A percentile compares a stretch with the other conserved stretches of the same genome.
These are phyloP conservation scores for Proliferodiscus dingleyae DNA, from an alignment of 2,329 filamentous ascomycete genomes.

Conservation along the genomic window DNA sequence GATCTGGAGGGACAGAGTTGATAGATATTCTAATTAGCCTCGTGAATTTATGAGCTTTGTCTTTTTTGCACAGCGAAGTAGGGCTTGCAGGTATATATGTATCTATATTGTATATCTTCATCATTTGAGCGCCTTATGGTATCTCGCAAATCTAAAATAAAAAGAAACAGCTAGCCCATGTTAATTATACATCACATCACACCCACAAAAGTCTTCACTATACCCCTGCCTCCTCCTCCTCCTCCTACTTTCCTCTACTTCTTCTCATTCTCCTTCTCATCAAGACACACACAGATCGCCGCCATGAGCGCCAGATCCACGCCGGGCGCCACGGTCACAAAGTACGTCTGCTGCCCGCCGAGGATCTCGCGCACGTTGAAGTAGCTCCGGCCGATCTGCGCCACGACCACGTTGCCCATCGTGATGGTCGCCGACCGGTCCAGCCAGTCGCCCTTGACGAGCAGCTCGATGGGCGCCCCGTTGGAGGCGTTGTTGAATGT, in stretches of 20 bases:
- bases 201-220: neutral
- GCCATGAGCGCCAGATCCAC: constrained; percentile 62
- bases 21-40: no score
- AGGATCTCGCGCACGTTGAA: constrained; percentile 54
- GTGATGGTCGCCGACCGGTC: constrained; percentile 53
- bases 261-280: constrained; percentile 57
- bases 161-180: neutral
- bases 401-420: constrained; percentile 45
- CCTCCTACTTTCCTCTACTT: constrained; percentile 4
- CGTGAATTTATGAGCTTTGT: neutral
- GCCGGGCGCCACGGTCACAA: constrained; percentile 56
- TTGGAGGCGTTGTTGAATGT: constrained; percentile 48
- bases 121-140: no score
- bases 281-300: constrained; percentile 63
- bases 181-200: neutral
- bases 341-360: constrained; percentile 61
- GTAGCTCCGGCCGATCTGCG: constrained; percentile 51
- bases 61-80: neutral
- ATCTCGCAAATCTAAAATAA: no score
- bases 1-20: no score
- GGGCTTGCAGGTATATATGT: no score
- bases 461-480: constrained; percentile 41
- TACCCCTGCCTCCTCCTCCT: neutral
- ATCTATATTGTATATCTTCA: no score
- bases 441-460: constrained; percentile 58